These are phyloP conservation scores for Persicaria tinctoria DNA, from an alignment of 148 eudicot species.

Conservation along the genomic window DNA sequence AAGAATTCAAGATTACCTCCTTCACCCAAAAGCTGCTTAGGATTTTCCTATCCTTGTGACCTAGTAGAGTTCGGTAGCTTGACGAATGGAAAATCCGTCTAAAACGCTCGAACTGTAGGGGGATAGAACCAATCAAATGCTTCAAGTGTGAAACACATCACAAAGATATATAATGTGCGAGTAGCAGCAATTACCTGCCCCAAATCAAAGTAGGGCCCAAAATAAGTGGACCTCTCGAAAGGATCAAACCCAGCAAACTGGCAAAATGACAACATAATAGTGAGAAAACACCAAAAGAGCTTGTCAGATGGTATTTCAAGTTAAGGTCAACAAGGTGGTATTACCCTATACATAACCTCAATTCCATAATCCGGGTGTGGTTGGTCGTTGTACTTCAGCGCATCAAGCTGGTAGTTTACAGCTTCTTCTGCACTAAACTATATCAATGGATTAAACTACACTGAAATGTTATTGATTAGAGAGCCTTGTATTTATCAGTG, in stretches of 20 bases:
- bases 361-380: slow-evolving; percentile 89
- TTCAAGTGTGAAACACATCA: background rate
- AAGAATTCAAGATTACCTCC: slow-evolving; percentile 45
- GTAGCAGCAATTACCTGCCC: slow-evolving; percentile 57
- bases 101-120: slow-evolving; percentile 78
- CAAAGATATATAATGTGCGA: background rate
- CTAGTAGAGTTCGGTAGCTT: slow-evolving; percentile 69
- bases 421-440: slow-evolving; percentile 99
- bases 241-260: slow-evolving; percentile 99
- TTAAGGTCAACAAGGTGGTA: background rate
- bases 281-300: background rate
- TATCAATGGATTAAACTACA: slow-evolving; percentile 22
- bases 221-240: slow-evolving; percentile 90
- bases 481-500: background rate
- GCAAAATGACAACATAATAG: background rate
- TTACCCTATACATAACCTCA: slow-evolving; percentile 96
- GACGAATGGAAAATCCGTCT: slow-evolving; percentile 91
- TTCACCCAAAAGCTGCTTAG: slow-evolving; percentile 68
- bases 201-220: slow-evolving; percentile 93
- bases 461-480: slow-evolving; percentile 5
- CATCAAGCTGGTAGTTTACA: slow-evolving; percentile 81
- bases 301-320: background rate
- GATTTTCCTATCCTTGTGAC: slow-evolving; percentile 78
- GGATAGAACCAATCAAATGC: slow-evolving; percentile 5
- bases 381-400: slow-evolving; percentile 87